Conservation (phyloP, 352 stramenopile species). For the Phytophthora multivora region DNA sequence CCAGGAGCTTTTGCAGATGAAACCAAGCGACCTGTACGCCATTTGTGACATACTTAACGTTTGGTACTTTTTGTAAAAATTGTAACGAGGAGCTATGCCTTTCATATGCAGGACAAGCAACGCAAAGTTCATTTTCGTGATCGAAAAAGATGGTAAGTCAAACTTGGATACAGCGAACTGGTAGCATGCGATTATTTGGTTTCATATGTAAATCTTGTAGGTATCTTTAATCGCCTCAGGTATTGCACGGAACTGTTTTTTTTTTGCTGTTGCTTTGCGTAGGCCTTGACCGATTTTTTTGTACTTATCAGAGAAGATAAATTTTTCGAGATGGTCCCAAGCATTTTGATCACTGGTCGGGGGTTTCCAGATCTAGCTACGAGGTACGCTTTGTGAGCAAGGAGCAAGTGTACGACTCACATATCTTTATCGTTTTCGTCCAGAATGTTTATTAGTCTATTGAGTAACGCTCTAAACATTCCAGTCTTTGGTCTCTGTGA, state of each 20-base stretch:
- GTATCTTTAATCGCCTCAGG: constrained; percentile 94
- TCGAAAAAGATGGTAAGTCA: constrained; percentile 94
- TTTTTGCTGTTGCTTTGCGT: too few relatives aligned
- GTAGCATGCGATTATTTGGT: too few relatives aligned
- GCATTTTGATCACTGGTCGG: constrained; percentile 93
- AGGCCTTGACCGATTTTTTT: too few relatives aligned
- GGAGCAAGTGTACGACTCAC: not conserved
- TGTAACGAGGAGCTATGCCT: not conserved
- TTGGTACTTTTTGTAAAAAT: not conserved
- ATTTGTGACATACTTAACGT: not conserved
- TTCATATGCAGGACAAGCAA: constrained; percentile 48
- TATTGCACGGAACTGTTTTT: constrained; percentile 4
- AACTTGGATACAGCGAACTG: not conserved
- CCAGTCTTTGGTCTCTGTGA: constrained; percentile 93
- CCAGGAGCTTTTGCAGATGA: constrained; percentile 66
- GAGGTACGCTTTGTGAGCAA: constrained; percentile 33
- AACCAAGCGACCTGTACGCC: constrained; percentile 55
- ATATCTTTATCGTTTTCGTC: not conserved
- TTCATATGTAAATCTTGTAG: constrained; percentile 35
- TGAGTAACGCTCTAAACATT: constrained; percentile 75
- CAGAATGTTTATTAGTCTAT: constrained; percentile 85
- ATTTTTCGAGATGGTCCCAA: constrained; percentile 88
- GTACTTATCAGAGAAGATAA: constrained; percentile 63
- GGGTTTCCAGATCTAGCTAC: constrained; percentile 96
- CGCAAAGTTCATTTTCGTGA: constrained; percentile 91